phyloP scores from a whole-genome alignment of 2,329 filamentous ascomycete genomes.

The Colletotrichum viniferum region DNA sequence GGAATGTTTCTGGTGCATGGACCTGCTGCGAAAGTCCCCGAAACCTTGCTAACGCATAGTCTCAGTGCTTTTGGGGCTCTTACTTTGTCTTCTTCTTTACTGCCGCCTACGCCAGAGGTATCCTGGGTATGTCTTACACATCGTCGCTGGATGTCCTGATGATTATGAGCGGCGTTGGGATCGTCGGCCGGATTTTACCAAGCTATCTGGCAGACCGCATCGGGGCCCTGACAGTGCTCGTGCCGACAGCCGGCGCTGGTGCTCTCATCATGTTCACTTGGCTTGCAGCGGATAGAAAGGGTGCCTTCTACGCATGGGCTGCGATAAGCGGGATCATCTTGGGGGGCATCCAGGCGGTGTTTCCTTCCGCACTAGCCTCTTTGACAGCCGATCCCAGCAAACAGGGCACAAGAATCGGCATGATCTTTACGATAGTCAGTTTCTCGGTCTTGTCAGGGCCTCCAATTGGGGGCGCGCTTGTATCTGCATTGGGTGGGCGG shows the following conservation, averaged over 20 bases:
- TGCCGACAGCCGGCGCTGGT: conserved; percentile 34
- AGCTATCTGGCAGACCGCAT: conserved; percentile 51
- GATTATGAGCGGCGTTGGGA: conserved; percentile 57
- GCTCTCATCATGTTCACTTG: conserved; percentile 32
- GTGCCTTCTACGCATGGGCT: conserved; percentile 30
- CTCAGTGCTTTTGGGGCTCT: conserved; percentile 54
- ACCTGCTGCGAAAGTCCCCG: rapidly evolving
- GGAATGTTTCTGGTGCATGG: conserved; percentile 33
- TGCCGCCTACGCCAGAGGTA: conserved; percentile 49
- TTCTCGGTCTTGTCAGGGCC: conserved; percentile 48
- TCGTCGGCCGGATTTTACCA: conserved; percentile 53
- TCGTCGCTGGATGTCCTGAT: conserved; percentile 49
- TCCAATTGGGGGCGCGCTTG: conserved; percentile 36
- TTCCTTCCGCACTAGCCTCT: conserved; percentile 40
- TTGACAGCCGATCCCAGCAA: conserved; percentile 43
- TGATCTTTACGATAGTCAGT: conserved; percentile 44
- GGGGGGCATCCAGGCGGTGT: conserved; percentile 33
- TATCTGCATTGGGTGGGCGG: conserved; percentile 25
- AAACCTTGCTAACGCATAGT: not conserved
- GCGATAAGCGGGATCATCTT: conserved; percentile 32
- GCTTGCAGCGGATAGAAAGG: conserved; percentile 25
- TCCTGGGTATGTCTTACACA: conserved; percentile 32
- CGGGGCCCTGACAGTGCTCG: conserved; percentile 56
- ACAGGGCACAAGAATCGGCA: conserved; percentile 47
- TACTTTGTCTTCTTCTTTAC: conserved; percentile 65